These are phyloP conservation scores for Elasticomyces elasticus DNA, from an alignment of 495 filamentous ascomycete genomes.

Conservation along the genomic window DNA sequence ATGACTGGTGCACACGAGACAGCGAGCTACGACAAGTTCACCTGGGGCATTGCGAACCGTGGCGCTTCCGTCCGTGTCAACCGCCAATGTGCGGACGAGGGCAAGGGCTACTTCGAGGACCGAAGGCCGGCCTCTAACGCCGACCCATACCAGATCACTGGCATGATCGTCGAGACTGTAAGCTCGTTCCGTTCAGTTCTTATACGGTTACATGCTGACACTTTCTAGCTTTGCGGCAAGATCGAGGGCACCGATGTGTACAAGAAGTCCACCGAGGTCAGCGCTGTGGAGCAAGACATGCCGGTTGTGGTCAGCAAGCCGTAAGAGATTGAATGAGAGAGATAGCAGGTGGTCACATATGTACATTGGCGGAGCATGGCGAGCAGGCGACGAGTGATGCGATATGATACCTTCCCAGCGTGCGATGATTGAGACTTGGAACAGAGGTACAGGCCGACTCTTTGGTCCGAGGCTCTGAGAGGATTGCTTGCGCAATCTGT, in stretches of 20 bases:
- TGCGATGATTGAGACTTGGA: not conserved
- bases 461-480: not conserved
- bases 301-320: slow-evolving; percentile 26
- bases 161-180: slow-evolving; percentile 75
- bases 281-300: slow-evolving; percentile 24
- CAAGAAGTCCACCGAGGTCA: slow-evolving; percentile 21
- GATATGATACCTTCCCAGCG: slow-evolving; percentile 10
- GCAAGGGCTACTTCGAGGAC: slow-evolving; percentile 98
- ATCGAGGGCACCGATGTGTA: slow-evolving; percentile 32
- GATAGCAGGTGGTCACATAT: not conserved
- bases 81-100: slow-evolving; percentile 77
- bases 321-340: slow-evolving; percentile 7
- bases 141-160: slow-evolving; percentile 93
- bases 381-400: not conserved
- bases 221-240: slow-evolving; percentile 29
- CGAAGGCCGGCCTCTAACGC: slow-evolving; percentile 89
- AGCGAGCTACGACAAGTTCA: slow-evolving; percentile 84
- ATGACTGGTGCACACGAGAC: slow-evolving; percentile 97
- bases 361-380: not conserved
- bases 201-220: not conserved
- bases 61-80: slow-evolving; percentile 91
- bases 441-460: not conserved
- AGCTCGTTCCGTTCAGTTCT: not conserved
- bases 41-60: slow-evolving; percentile 91
- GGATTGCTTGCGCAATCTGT: not conserved